phyloP scores from a whole-genome alignment of 169 alveolate species.

The Plasmodium relictum region DNA sequence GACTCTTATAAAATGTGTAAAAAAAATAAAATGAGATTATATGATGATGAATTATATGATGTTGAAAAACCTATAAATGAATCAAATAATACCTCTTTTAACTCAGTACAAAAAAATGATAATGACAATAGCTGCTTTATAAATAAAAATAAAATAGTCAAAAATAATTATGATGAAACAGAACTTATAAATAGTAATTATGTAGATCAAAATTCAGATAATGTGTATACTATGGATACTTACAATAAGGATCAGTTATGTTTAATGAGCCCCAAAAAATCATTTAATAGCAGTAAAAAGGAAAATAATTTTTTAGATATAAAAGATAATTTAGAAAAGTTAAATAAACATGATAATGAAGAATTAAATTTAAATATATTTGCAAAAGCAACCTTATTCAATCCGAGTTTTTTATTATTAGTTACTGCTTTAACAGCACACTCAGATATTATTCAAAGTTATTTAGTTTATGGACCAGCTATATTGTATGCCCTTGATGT shows the following conservation, averaged over 20 bases:
- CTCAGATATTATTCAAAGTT: conserved; percentile 14
- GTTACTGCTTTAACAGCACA: conserved; percentile 47
- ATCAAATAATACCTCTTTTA: neutral
- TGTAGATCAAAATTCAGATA: conserved; percentile 22
- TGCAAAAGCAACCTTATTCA: conserved; percentile 18
- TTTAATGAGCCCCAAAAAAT: conserved; percentile 13
- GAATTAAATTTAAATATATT: conserved; percentile 11
- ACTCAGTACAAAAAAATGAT: conserved; percentile 1
- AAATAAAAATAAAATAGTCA: neutral
- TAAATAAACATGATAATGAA: conserved; percentile 22
- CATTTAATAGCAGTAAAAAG: neutral
- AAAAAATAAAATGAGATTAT: neutral
- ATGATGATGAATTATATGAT: conserved; percentile 11
- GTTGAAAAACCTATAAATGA: neutral
- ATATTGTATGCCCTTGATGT: conserved; percentile 33
- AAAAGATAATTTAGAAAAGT: conserved; percentile 26
- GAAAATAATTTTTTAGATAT: conserved; percentile 36
- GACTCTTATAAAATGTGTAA: neutral
- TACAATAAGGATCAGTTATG: conserved; percentile 2
- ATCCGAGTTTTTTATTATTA: conserved; percentile 16
- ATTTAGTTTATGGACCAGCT: conserved; percentile 52
- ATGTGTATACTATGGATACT: conserved; percentile 12
- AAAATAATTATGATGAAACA: neutral
- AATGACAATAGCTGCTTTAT: neutral
- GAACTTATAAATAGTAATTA: conserved; percentile 22